phyloP scores from a whole-genome alignment of 2,329 filamentous ascomycete species.

The Uncinocarpus reesii region DNA sequence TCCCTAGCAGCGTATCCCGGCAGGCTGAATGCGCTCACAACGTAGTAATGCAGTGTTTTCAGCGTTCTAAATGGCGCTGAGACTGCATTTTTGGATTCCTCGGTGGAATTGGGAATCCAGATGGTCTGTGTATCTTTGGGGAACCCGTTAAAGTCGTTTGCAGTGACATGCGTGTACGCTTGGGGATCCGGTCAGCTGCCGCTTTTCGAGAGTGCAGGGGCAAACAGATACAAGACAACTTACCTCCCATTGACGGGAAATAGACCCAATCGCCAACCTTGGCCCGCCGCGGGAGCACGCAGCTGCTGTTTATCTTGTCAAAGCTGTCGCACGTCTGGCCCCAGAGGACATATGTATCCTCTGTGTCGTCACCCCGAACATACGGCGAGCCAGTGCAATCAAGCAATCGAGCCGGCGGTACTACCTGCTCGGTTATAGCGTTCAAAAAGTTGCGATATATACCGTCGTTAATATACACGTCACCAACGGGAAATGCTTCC shows the following conservation, averaged over 20 bases:
- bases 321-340: constrained; percentile 11
- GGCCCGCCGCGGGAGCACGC: constrained; percentile 1
- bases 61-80: neutral
- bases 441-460: constrained; percentile 13
- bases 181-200: neutral
- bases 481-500: neutral
- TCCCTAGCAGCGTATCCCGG: neutral
- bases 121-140: neutral
- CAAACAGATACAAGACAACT: neutral
- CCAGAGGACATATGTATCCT: constrained; percentile 1
- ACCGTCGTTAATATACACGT: constrained; percentile 13
- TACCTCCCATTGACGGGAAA: constrained; percentile 11
- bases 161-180: constrained; percentile 12
- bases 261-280: constrained; percentile 11
- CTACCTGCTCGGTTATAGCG: constrained; percentile 11
- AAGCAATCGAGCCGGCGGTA: constrained; percentile 3
- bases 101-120: constrained; percentile 1
- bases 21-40: neutral
- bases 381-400: constrained; percentile 2
- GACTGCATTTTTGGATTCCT: neutral
- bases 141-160: constrained; percentile 10
- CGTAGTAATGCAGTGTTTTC: constrained; percentile 2
- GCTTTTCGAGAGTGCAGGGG: neutral
- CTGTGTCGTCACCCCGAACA: neutral
- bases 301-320: constrained; percentile 6